These are phyloP conservation scores for Penicillium capsulatum DNA, from an alignment of 2,329 filamentous ascomycete species.

Conservation along the genomic window DNA sequence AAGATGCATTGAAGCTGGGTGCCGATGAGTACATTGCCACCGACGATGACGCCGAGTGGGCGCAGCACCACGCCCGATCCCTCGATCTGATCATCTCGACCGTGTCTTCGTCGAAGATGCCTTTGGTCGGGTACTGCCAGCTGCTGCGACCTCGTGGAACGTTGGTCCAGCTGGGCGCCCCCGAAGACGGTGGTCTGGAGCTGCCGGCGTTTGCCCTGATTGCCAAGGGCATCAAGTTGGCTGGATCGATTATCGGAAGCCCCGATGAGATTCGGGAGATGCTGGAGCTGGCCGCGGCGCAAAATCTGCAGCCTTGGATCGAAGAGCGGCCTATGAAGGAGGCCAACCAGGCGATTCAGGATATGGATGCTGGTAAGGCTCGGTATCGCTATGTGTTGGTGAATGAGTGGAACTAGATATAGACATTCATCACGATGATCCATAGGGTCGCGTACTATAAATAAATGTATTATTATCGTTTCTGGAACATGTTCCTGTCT, in stretches of 20 bases:
- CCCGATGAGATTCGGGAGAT: conserved; percentile 42
- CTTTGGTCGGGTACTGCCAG: conserved; percentile 14
- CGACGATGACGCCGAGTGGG: conserved; percentile 53
- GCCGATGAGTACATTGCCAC: conserved; percentile 55
- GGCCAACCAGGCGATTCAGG: conserved; percentile 41
- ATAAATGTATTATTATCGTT: no score
- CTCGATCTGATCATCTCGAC: conserved; percentile 56
- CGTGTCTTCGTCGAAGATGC: conserved; percentile 49
- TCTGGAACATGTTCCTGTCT: no score
- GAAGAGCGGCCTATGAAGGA: conserved; percentile 40
- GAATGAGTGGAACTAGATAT: conserved; percentile 32
- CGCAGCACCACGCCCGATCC: conserved; percentile 42
- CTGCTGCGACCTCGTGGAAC: conserved; percentile 19
- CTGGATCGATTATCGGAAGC: conserved; percentile 43
- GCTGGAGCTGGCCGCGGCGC: conserved; percentile 40
- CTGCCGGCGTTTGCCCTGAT: conserved; percentile 58
- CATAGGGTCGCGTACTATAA: no score
- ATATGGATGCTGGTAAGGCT: conserved; percentile 43
- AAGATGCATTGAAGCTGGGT: conserved; percentile 53
- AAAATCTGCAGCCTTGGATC: conserved; percentile 41
- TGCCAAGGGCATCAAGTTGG: conserved; percentile 46
- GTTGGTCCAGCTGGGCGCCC: conserved; percentile 61
- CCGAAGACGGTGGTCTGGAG: conserved; percentile 53
- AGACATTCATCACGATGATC: no score
- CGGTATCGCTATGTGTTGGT: conserved; percentile 44